Evolutionary conservation across 148 eudicot genomes (phyloP).

Genomic region (Persicaria maculosa): DNA sequence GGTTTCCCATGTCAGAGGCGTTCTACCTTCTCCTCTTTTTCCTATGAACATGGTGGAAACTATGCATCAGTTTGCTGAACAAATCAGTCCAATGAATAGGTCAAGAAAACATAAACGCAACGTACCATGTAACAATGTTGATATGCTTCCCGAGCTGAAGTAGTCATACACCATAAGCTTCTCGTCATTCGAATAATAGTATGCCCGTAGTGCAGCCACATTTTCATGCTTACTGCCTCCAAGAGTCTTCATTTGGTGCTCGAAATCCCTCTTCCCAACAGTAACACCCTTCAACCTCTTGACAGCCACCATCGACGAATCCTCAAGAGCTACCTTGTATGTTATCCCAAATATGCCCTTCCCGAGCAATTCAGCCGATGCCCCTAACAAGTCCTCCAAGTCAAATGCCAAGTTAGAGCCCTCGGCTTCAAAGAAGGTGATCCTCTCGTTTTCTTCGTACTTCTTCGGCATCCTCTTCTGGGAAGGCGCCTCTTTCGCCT

Average conservation of each 20-base stretch:
- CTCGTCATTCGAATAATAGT: conserved; percentile 79
- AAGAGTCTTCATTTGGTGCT: conserved; percentile 69
- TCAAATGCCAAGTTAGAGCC: conserved; percentile 22
- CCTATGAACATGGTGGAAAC: not conserved
- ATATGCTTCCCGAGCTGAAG: conserved; percentile 52
- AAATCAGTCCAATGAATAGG: not conserved
- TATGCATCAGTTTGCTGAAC: not conserved
- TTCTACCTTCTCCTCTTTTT: conserved; percentile 16
- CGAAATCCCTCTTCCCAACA: conserved; percentile 51
- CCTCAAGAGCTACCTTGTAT: conserved; percentile 24
- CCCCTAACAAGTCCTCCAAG: conserved; percentile 27
- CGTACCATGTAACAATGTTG: conserved; percentile 69
- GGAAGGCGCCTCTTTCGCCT: not conserved
- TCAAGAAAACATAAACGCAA: not conserved
- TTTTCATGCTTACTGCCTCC: conserved; percentile 69
- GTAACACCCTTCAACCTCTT: conserved; percentile 27
- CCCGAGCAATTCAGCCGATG: conserved; percentile 26
- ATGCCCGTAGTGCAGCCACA: conserved; percentile 63
- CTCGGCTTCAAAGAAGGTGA: conserved; percentile 25
- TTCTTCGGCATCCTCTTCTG: not conserved
- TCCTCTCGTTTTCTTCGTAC: conserved; percentile 12
- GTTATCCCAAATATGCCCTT: conserved; percentile 25
- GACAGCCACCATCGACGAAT: conserved; percentile 23
- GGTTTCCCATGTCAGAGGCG: conserved; percentile 23
- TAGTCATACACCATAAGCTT: conserved; percentile 81